These are phyloP conservation scores for Sporobolomyces phaffii DNA, from an alignment of 768 basidiomycete genomes.

Conservation along the genomic window DNA sequence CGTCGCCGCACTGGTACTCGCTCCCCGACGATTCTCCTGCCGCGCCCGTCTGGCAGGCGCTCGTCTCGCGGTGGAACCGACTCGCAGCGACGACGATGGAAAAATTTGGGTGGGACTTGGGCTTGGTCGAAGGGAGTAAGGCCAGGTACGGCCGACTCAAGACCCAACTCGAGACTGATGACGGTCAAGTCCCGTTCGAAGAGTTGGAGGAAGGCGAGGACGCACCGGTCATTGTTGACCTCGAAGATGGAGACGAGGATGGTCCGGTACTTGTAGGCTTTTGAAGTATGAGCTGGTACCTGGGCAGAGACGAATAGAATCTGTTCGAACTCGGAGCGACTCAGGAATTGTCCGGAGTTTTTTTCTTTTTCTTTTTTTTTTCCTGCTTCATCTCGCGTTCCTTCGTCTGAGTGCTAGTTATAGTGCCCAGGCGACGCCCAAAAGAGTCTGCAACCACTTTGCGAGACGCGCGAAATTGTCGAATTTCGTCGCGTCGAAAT, in stretches of 20 bases:
- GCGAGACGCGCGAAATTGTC: too few relatives aligned
- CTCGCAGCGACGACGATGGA: constrained; percentile 34
- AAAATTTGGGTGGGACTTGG: constrained; percentile 49
- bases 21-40: not conserved
- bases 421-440: too few relatives aligned
- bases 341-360: too few relatives aligned
- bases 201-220: constrained; percentile 52
- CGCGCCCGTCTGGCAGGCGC: constrained; percentile 24
- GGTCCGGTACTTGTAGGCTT: not conserved
- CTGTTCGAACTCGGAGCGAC: too few relatives aligned
- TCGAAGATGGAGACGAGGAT: constrained; percentile 5
- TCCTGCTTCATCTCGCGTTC: too few relatives aligned
- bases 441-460: too few relatives aligned
- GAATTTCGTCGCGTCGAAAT: too few relatives aligned
- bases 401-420: too few relatives aligned
- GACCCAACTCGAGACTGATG: constrained; percentile 35
- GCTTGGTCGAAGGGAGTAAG: constrained; percentile 29
- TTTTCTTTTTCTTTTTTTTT: too few relatives aligned
- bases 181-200: constrained; percentile 40
- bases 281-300: not conserved
- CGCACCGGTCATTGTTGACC: constrained; percentile 42
- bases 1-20: constrained; percentile 4
- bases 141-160: constrained; percentile 4
- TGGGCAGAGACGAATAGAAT: too few relatives aligned
- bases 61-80: constrained; percentile 33